These are phyloP conservation scores for Penicillium mononematosum DNA, from an alignment of 495 filamentous ascomycete species.

Conservation along the genomic window DNA sequence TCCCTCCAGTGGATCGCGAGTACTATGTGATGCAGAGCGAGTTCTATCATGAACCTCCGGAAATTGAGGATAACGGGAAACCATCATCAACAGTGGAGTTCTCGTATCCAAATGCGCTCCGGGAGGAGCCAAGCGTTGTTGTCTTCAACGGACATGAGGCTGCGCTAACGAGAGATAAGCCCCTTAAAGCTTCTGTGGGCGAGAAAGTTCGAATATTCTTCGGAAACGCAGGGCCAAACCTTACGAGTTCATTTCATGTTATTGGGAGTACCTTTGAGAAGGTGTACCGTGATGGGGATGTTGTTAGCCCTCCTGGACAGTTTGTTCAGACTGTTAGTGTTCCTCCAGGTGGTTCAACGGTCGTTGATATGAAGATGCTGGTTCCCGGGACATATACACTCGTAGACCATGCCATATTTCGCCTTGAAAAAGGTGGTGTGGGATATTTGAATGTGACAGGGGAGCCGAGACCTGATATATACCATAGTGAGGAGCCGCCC, in stretches of 20 bases:
- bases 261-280: conserved; percentile 20
- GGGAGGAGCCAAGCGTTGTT: conserved; percentile 21
- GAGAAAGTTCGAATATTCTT: conserved; percentile 23
- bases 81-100: conserved; percentile 13
- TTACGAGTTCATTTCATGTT: conserved; percentile 26
- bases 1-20: conserved; percentile 21
- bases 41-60: conserved; percentile 27
- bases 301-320: conserved; percentile 19
- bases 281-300: conserved; percentile 20
- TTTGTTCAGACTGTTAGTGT: conserved; percentile 17
- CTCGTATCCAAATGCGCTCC: conserved; percentile 21
- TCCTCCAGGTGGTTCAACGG: conserved; percentile 15
- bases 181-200: conserved; percentile 15
- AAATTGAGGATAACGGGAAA: conserved; percentile 18
- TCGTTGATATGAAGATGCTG: conserved; percentile 24
- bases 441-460: conserved; percentile 22
- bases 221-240: conserved; percentile 21
- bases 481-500: conserved; percentile 14
- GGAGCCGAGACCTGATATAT: conserved; percentile 12
- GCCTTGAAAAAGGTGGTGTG: conserved; percentile 20
- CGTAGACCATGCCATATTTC: conserved; percentile 24
- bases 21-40: conserved; percentile 31
- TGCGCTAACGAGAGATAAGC: conserved; percentile 16
- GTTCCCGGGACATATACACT: conserved; percentile 25
- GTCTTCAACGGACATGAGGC: conserved; percentile 21